Conservation (phyloP, 352 stramenopile genomes). For the Phytophthora sojae region DNA sequence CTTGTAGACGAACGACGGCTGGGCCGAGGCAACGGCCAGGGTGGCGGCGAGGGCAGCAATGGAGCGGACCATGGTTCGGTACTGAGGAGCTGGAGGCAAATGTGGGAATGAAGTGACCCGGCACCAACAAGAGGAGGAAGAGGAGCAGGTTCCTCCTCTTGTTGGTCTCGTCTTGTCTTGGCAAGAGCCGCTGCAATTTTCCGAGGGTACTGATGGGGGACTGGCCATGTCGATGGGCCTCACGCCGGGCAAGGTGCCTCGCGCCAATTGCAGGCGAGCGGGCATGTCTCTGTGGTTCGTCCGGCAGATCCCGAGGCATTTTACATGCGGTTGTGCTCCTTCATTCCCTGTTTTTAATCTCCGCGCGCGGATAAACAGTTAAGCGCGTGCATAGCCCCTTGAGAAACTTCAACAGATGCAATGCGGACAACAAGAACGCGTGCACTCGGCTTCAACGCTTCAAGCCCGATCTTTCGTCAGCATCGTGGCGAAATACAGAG, state of each 20-base stretch:
- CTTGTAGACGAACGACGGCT: constrained; percentile 48
- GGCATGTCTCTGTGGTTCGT: constrained; percentile 15
- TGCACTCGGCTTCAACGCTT: neutral
- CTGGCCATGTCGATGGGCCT: neutral
- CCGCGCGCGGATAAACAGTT: constrained; percentile 7
- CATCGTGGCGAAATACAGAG: neutral
- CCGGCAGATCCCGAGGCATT: constrained; percentile 1
- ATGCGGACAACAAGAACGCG: neutral
- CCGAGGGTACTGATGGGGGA: neutral
- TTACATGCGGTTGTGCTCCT: neutral
- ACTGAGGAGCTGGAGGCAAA: constrained; percentile 5
- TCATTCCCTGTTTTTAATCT: neutral
- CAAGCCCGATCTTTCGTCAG: neutral
- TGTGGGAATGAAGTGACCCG: constrained; percentile 8
- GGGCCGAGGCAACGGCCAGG: constrained; percentile 15
- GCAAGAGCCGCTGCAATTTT: neutral
- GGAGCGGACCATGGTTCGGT: constrained; percentile 14
- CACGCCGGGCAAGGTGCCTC: constrained; percentile 5
- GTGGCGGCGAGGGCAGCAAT: constrained; percentile 17
- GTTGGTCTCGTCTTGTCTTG: neutral
- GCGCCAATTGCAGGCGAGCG: constrained; percentile 17
- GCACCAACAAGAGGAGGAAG: neutral
- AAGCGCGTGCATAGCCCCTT: constrained; percentile 19
- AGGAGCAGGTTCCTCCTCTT: neutral
- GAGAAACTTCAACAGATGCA: constrained; percentile 16